Evolutionary conservation across 192 early-diverging fungal species (phyloP).

Genomic region (Dimargaris cristalligena): DNA sequence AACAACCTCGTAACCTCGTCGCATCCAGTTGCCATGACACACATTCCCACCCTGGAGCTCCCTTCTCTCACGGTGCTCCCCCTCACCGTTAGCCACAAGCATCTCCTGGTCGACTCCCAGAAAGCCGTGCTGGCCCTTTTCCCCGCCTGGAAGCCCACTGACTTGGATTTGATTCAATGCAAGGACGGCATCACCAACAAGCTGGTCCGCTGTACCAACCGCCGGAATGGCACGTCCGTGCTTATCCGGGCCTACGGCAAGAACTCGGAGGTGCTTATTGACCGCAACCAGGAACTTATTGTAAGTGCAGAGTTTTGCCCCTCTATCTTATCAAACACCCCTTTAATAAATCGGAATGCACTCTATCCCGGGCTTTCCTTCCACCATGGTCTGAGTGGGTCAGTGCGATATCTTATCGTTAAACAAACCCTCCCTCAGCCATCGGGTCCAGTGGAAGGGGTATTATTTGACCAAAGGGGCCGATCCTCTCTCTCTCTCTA

Average conservation of each 20-base stretch:
- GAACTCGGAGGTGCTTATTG: constrained; percentile 73
- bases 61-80: constrained; percentile 6
- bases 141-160: constrained; percentile 36
- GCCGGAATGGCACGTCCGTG: constrained; percentile 33
- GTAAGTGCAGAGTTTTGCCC: no score
- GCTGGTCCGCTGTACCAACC: constrained; percentile 55
- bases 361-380: no score
- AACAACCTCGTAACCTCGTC: no score
- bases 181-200: constrained; percentile 77
- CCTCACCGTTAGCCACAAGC: constrained; percentile 25
- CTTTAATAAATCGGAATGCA: no score
- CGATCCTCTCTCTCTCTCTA: no score
- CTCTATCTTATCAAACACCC: no score
- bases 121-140: constrained; percentile 36
- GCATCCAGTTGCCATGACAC: not conserved
- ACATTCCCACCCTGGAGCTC: not conserved
- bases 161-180: constrained; percentile 44
- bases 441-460: no score
- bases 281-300: constrained; percentile 66
- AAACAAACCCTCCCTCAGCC: no score
- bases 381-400: no score
- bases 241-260: constrained; percentile 82
- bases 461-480: no score
- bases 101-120: constrained; percentile 46
- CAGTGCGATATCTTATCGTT: no score